phyloP scores from a whole-genome alignment of 139 green algal genomes.

The Closterium sp. region DNA sequence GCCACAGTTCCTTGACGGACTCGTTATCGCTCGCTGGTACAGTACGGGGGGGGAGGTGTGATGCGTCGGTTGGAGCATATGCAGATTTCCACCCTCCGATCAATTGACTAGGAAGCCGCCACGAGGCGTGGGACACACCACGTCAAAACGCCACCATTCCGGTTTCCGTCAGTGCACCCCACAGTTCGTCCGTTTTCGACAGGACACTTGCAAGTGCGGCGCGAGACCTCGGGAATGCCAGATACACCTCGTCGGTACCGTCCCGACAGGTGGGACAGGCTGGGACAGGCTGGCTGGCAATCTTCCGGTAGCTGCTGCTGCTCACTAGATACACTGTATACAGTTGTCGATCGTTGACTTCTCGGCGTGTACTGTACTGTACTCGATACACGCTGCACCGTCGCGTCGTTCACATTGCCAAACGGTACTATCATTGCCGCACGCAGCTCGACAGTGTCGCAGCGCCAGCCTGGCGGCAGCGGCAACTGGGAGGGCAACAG shows the following conservation, averaged over 20 bases:
- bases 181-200: not conserved
- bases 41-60: not conserved
- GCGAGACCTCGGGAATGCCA: not conserved
- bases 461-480: not conserved
- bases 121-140: too few relatives aligned
- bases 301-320: not conserved
- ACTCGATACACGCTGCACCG: not conserved
- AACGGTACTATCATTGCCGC: not conserved
- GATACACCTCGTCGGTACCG: not conserved
- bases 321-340: not conserved
- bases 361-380: not conserved
- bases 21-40: too few relatives aligned
- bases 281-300: not conserved
- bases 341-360: not conserved
- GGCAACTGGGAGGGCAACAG: not conserved
- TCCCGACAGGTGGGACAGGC: not conserved
- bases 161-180: not conserved
- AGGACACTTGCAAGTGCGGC: not conserved
- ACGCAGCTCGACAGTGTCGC: not conserved
- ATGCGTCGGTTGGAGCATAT: not conserved
- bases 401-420: not conserved
- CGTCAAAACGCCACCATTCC: not conserved
- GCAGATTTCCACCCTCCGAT: not conserved
- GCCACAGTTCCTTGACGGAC: not conserved
- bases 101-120: too few relatives aligned